Evolutionary conservation across 257 asterid genomes (phyloP), one percentile per base, ranked within the genome.

Genomic region (Anisodus acutangulus): DNA sequence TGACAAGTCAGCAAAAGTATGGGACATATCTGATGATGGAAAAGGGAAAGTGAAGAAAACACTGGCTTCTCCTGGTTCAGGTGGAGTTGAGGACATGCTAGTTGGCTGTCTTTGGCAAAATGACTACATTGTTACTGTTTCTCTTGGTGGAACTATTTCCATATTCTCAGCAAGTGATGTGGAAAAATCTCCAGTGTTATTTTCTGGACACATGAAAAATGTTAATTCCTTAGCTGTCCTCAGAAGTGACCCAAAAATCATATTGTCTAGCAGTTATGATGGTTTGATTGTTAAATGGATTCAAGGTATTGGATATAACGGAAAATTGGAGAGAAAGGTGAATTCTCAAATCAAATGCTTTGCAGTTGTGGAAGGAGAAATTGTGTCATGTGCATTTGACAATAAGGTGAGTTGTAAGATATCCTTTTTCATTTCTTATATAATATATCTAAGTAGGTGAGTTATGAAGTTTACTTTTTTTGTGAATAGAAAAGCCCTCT

Each of bases 71-170:
- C 92, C 97, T 80, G 95, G 97, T 87, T 92, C 98, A 79, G 98
- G 98, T 84, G 98, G 98, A 88, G 97, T 96, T 66, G 98, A 96
- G 70, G 98, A 94, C 89, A 96, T 96, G 99, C 84, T 96, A 83
- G 95, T 96, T 84, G 98, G 99, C 83, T 91, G 98, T 89, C 97
- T 96, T 37, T 96, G 99, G 99, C 97, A 89, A 87, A 94, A 94
- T 85, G 94, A 96, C 81, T 87, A 92, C 86, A 87, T 96, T 74
- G 89, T 96, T 84, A 92, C 93, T 60, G 90, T 96, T 87, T 94
- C 99, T 87, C 99, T 96, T 86, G 95, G 97, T 37, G 98, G 99
- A 86, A 91, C 97, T 79, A 91, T 96, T 85, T 94, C 90, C 87
- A 63, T 96, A 88, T 96, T 91, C 92, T 92, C 97, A 80, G 98